phyloP scores from a whole-genome alignment of 176 grass and related monocot genomes.

The Hsuehochloa calcarea region DNA sequence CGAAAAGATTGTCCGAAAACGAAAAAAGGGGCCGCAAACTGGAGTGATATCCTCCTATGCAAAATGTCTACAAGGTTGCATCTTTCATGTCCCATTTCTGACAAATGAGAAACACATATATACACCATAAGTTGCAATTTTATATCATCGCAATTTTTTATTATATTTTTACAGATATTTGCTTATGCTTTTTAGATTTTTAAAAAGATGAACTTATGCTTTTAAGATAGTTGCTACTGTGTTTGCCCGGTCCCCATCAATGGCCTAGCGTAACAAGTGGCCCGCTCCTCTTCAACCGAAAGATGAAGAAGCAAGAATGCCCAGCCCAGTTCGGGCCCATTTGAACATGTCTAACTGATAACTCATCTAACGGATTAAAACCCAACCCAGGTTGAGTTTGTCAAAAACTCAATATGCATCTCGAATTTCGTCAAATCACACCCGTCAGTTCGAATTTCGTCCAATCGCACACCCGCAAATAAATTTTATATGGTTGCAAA shows the following conservation, averaged over 20 bases:
- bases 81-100: not conserved
- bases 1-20: constrained; percentile 23
- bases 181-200: not conserved
- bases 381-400: too few species aligned
- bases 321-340: not conserved
- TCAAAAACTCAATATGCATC: too few species aligned
- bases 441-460: too few species aligned
- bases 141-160: not conserved
- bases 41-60: not conserved
- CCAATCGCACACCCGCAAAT: too few species aligned
- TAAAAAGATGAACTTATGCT: not conserved
- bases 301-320: not conserved
- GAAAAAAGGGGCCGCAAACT: constrained; percentile 6
- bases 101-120: not conserved
- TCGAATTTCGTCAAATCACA: too few species aligned
- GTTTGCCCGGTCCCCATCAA: not conserved
- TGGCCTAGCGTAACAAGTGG: not conserved
- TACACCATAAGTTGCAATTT: too few species aligned
- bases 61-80: not conserved
- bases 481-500: too few species aligned
- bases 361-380: not conserved
- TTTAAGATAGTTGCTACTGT: not conserved
- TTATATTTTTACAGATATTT: not conserved
- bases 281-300: not conserved
- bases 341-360: not conserved